Evolutionary conservation across 2,329 filamentous ascomycete genomes (phyloP).

Genomic region (Calonectria fujianensis): DNA sequence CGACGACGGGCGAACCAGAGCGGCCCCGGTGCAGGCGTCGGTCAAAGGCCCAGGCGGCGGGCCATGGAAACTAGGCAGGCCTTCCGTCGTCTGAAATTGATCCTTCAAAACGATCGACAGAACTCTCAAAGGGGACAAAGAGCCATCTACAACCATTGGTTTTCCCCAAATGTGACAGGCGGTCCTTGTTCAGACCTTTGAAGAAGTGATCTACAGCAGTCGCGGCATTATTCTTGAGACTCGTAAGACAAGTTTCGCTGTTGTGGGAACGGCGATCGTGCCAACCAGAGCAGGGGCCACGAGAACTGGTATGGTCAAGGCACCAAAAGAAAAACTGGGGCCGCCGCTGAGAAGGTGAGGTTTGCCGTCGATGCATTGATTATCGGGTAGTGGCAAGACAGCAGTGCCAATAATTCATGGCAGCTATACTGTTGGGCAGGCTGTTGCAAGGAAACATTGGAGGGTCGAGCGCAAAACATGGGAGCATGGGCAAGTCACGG

Average conservation of each 20-base stretch:
- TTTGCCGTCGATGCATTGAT: constrained; percentile 2
- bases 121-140: not conserved
- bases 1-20: constrained; percentile 3
- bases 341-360: not conserved
- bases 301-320: constrained; percentile 26
- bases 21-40: constrained; percentile 5
- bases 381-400: not conserved
- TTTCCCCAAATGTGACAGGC: not conserved
- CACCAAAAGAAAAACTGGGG: not conserved
- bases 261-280: constrained; percentile 15
- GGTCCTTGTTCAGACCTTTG: not conserved
- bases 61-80: not conserved
- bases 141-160: not conserved
- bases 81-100: constrained; percentile 3
- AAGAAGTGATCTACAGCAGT: constrained; percentile 20
- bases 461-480: constrained; percentile 14
- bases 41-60: constrained; percentile 19
- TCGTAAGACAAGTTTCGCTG: constrained; percentile 35
- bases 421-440: not conserved
- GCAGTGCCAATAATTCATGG: constrained; percentile 1
- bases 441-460: constrained; percentile 15
- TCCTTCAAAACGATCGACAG: not conserved
- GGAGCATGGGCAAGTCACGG: constrained; percentile 10
- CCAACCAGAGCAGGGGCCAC: constrained; percentile 12
- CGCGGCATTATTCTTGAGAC: constrained; percentile 27